Evolutionary conservation across 768 basidiomycete species (phyloP).

Genomic region (Pisolithus sp.): DNA sequence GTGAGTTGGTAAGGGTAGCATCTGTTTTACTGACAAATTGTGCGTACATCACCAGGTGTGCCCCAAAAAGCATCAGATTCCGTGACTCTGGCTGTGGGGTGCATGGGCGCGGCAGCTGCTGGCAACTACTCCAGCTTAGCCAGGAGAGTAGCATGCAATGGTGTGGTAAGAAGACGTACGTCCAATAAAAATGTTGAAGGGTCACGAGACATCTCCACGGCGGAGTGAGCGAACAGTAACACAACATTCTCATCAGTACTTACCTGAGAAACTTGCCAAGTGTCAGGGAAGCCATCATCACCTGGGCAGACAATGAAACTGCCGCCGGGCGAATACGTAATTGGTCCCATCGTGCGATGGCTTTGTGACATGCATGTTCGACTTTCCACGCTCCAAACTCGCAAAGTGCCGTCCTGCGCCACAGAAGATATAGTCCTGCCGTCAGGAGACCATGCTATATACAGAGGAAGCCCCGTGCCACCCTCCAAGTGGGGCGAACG

Average conservation of each 20-base stretch:
- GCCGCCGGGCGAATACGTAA: neutral
- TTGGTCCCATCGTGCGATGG: neutral
- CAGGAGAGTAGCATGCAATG: too few relatives aligned
- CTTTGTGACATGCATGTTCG: neutral
- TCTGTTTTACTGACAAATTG: too few relatives aligned
- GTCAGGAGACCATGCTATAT: constrained; percentile 9
- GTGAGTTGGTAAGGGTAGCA: too few relatives aligned
- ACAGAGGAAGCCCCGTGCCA: neutral
- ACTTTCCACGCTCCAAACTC: neutral
- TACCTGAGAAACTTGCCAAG: neutral
- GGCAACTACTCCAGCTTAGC: too few relatives aligned
- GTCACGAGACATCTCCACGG: neutral
- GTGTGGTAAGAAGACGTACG: too few relatives aligned
- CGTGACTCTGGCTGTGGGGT: too few relatives aligned
- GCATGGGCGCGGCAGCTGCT: too few relatives aligned
- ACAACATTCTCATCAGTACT: neutral
- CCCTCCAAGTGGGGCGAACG: neutral
- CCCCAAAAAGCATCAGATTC: too few relatives aligned
- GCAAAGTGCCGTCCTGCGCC: neutral
- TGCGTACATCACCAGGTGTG: too few relatives aligned
- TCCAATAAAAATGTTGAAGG: too few relatives aligned
- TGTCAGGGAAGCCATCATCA: neutral
- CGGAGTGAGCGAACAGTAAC: neutral
- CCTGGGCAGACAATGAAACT: neutral
- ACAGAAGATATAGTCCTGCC: neutral